Conservation (phyloP, 306 rosid genomes). For the Heteromeles arbutifolia region DNA sequence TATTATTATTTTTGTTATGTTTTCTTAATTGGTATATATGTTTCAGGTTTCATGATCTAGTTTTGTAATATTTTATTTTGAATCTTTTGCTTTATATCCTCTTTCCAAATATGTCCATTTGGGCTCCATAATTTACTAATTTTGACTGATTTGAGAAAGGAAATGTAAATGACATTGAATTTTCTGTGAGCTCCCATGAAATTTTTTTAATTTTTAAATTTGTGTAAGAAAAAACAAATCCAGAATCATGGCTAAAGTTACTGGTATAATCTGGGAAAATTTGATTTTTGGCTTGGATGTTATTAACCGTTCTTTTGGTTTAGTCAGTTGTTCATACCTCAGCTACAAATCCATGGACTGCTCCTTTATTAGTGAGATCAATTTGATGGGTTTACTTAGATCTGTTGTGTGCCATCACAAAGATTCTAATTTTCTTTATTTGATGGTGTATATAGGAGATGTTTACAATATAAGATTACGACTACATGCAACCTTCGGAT, state of each 20-base stretch:
- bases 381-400: conserved; percentile 4
- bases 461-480: conserved; percentile 21
- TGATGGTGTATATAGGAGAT: conserved; percentile 12
- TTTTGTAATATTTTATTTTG: not conserved
- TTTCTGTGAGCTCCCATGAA: not conserved
- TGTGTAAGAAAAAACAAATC: not conserved
- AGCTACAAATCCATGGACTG: conserved; percentile 13
- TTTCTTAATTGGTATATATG: not conserved
- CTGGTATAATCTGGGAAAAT: not conserved
- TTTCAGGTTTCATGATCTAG: not conserved
- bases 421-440: conserved; percentile 11
- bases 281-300: not conserved
- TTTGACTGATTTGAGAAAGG: not conserved
- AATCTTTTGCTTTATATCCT: not conserved
- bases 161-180: not conserved
- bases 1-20: not conserved
- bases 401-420: not conserved
- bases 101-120: not conserved
- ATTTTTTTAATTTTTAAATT: not conserved
- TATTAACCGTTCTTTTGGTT: not conserved
- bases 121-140: not conserved
- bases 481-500: conserved; percentile 22
- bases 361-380: conserved; percentile 7
- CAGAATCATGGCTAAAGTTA: not conserved
- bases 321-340: not conserved